Conservation (phyloP, 2,329 filamentous ascomycete species). For the Endocalyx cinctus region DNA sequence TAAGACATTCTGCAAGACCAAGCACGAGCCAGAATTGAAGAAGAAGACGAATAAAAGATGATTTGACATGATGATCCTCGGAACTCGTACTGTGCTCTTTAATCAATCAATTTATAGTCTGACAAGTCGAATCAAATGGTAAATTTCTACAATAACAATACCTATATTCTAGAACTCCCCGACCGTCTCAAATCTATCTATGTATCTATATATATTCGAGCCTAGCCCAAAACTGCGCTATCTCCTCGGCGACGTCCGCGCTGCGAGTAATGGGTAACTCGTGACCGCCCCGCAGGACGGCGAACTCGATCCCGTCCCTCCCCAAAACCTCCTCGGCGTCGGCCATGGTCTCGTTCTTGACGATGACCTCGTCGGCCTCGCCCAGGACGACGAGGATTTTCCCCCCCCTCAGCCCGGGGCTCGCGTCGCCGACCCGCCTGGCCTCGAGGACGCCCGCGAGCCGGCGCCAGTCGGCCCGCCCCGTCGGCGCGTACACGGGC, state of each 20-base stretch:
- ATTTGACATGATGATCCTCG: too few relatives aligned
- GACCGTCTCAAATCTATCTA: too few relatives aligned
- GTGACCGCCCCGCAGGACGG: slow-evolving; percentile 60
- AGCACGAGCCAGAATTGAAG: too few relatives aligned
- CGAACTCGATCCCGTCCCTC: slow-evolving; percentile 50
- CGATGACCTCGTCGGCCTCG: slow-evolving; percentile 60
- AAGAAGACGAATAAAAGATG: too few relatives aligned
- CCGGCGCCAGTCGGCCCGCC: too few relatives aligned
- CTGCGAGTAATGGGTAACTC: slow-evolving; percentile 63
- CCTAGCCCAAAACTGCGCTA: slow-evolving; percentile 21
- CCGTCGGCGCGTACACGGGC: slow-evolving; percentile 63
- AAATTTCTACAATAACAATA: too few relatives aligned
- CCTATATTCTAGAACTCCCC: too few relatives aligned
- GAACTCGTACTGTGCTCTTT: too few relatives aligned
- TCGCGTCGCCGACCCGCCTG: slow-evolving; percentile 19
- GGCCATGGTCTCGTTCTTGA: slow-evolving; percentile 57
- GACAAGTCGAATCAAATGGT: too few relatives aligned
- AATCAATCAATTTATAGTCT: too few relatives aligned
- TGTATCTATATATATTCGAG: too few relatives aligned
- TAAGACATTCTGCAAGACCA: too few relatives aligned
- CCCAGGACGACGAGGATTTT: slow-evolving; percentile 65
- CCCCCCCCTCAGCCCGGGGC: slow-evolving; percentile 32
- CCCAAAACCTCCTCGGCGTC: slow-evolving; percentile 58
- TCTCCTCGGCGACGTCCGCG: slow-evolving; percentile 47
- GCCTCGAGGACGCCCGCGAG: slow-evolving; percentile 41